Evolutionary conservation across 768 basidiomycete species (phyloP), one percentile per base, ranked within the genome.

Genomic region (Trametes cingulata): DNA sequence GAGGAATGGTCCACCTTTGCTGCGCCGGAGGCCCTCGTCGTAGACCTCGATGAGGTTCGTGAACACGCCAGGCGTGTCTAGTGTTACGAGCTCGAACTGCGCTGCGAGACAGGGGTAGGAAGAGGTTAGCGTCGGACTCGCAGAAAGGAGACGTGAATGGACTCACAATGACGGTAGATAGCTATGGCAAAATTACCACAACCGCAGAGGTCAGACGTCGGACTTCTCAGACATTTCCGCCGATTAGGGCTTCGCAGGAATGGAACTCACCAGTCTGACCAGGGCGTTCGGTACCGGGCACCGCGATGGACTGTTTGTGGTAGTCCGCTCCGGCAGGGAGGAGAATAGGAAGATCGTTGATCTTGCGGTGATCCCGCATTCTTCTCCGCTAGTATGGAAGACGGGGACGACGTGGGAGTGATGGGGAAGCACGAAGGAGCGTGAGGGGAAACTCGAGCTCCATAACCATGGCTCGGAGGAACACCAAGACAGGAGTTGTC

Each of bases 211-310:
- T 17, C 24, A 19, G 5, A 7, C 5, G n/a, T 14, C 13, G 25
- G 14, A 70, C 68, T 14, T 40, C 60, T 35, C 83, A 29, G 35
- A 58, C 42, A 55, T 24, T n/a, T n/a, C n/a, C n/a, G n/a, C n/a
- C n/a, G n/a, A n/a, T n/a, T n/a, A n/a, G n/a, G n/a, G n/a, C n/a
- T n/a, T n/a, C n/a, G n/a, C n/a, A 10, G 29, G 29, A 33, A 33
- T 33, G 13, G 45, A 19, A 72, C 82, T 60, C 62, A 90, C 90
- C 87, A 62, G 89, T 88, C 74, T 91, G 87, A 35, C 91, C 91
- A n/a, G 89, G 85, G 43, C 82, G 82, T 73, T 87, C 87, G 0
- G 92, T 92, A 24, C 90, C 91, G 22, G 91, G 87, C 20, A 93
- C 83, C 43, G 80, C 71, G 27, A 87, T 74, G 15, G 83, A 76